Evolutionary conservation across 306 rosid species (phyloP), one percentile per base, ranked within the genome.

Genomic region (Pyrus pyrifolia): DNA sequence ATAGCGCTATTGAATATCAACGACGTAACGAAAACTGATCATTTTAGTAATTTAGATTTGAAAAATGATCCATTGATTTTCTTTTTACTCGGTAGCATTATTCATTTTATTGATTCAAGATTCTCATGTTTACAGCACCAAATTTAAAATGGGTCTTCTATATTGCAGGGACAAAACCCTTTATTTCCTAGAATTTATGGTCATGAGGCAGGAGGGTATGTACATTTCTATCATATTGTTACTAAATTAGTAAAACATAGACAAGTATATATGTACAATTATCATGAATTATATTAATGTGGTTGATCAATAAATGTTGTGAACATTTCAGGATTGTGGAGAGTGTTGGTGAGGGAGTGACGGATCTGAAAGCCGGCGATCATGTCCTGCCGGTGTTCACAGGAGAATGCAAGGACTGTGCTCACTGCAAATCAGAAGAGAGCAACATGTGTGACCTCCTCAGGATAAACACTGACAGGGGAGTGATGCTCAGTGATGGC

Each of bases 141-240:
- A 13, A 55, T 55, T 23, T 55, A 57, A 57, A 57, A 19, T 21
- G 61, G 1, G 12, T 57, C 9, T 7, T 19, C 27, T 9, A n/a
- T 9, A 8, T 21, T 55, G 60, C 89, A 93, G 97, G 97, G 97
- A 52, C 96, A 91, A 69, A 78, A 89, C 27, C 97, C 97, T 15
- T 9, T 93, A 67, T 93, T 93, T 73, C 97, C 98, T 84, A 97
- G 97, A 75, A 91, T 93, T 64, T 90, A 87, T 66, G 98, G 98
- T 76, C 98, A 93, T 80, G 98, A 93, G 78, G 97, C 96, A 68
- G 93, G 97, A 83, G 98, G 97, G 97, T 91, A 86, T 63, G 86
- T 57, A 23, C 30, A 17, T 52, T 6, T 19, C 10, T 44, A 6
- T 30, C 8, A 0, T 49, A 21, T 49, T 49, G 19, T 59, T 17